Evolutionary conservation across 805 yeast species (phyloP), one percentile per base, ranked within the genome.

Genomic region (Wickerhamiella slavikovae): DNA sequence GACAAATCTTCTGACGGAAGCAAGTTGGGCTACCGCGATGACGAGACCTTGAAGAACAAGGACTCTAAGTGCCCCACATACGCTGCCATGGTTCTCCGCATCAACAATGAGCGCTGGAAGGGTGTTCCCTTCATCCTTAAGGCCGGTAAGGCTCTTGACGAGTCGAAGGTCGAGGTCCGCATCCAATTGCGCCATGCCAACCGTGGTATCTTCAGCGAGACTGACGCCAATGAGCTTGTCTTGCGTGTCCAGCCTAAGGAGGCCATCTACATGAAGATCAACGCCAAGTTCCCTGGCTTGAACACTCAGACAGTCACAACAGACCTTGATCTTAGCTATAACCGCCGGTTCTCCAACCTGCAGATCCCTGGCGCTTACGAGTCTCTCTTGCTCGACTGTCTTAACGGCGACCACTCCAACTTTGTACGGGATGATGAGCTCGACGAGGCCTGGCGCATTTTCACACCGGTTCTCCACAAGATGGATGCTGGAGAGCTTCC

Each of bases 311-410:
- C 89, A 13, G 69, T 85, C 18, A 66, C 78, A 35, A 79, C 93
- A 17, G 95, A 85, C 49, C 68, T 89, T 45, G 94, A 89, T 50
- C 63, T 89, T 47, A 76, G 91, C 21, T 89, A 89, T 53, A 57
- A 72, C 32, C 60, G 62, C 29, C 70, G 95, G 49, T 89, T 75
- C 59, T 60, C 76, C 38, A 75, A 79, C 48, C 75, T 79, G 57
- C 76, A 89, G 73, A 83, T 89, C 46, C 96, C 98, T 26, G 94
- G 85, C 61, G 96, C 96, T 24, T 89, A 89, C 54, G 98, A 89
- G 60, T 76, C 94, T 1, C 68, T 89, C 43, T 79, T 89, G 44
- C 70, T 91, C 54, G 96, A 89, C 54, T 77, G 85, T 38, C 55
- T 75, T 48, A 65, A 68, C 41, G 96, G 91, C 33, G 93, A 83